phyloP scores from a whole-genome alignment of 805 yeast genomes.

The Candida patagonica region DNA sequence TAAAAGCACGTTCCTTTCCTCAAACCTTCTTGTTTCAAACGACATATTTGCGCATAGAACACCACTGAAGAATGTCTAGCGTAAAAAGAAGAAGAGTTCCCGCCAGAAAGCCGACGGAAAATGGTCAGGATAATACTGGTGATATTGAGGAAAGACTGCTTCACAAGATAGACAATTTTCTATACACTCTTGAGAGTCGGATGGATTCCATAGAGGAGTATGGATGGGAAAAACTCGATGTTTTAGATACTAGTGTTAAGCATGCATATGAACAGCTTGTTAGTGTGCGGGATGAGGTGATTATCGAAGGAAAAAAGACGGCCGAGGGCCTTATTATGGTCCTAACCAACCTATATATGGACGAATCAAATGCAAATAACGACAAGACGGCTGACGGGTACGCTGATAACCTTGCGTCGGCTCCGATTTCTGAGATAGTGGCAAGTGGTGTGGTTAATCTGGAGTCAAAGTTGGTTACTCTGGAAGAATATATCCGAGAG shows the following conservation, averaged over 20 bases:
- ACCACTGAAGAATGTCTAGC: neutral
- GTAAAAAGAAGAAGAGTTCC: neutral
- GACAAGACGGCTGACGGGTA: neutral
- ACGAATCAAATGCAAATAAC: conserved; percentile 4
- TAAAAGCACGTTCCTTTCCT: no score
- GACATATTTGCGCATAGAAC: no score
- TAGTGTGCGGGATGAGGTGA: conserved; percentile 24
- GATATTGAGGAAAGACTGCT: conserved; percentile 13
- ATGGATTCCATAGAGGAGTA: conserved; percentile 27
- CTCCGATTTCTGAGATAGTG: conserved; percentile 18
- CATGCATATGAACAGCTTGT: conserved; percentile 21
- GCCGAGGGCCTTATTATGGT: conserved; percentile 27
- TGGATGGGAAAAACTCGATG: conserved; percentile 22
- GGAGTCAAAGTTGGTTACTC: conserved; percentile 25
- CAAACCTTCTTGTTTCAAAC: no score
- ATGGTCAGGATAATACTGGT: neutral
- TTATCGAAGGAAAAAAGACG: conserved; percentile 25
- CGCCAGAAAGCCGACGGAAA: neutral
- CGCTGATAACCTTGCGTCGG: neutral
- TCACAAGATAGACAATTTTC: conserved; percentile 14
- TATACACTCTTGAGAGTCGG: conserved; percentile 18
- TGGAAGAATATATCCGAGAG: conserved; percentile 16
- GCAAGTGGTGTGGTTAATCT: conserved; percentile 24
- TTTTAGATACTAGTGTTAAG: conserved; percentile 25
- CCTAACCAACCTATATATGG: conserved; percentile 22